A percentile compares a stretch with the other conserved stretches of the same genome.
phyloP scores from a whole-genome alignment of 371 early-diverging fungal genomes.

The Conidiobolus incongruus region DNA sequence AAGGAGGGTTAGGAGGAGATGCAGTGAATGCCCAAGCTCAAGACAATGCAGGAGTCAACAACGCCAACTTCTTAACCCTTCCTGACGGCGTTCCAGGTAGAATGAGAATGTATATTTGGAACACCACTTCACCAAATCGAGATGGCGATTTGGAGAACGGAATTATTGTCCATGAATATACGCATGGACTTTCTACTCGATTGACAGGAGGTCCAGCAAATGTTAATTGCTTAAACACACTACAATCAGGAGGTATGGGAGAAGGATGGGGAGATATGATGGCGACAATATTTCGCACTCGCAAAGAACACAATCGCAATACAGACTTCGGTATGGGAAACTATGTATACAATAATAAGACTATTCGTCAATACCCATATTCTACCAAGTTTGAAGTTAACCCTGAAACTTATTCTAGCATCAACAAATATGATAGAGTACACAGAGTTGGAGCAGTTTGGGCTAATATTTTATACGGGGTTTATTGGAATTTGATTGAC shows the following conservation, averaged over 20 bases:
- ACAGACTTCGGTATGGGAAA: too few relatives aligned
- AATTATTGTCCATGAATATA: slow-evolving; percentile 73
- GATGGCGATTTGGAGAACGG: slow-evolving; percentile 84
- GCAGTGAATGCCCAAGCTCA: slow-evolving; percentile 87
- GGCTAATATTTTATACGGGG: slow-evolving; percentile 79
- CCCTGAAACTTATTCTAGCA: slow-evolving; percentile 72
- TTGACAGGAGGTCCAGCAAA: slow-evolving; percentile 79
- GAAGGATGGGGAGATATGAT: too few relatives aligned
- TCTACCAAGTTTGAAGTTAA: slow-evolving; percentile 57
- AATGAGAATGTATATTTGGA: slow-evolving; percentile 82
- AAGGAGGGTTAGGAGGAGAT: slow-evolving; percentile 56
- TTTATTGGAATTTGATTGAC: too few relatives aligned
- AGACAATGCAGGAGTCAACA: slow-evolving; percentile 54
- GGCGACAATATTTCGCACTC: too few relatives aligned
- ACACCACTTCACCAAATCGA: slow-evolving; percentile 37
- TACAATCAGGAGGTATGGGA: too few relatives aligned
- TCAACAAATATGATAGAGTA: slow-evolving; percentile 52
- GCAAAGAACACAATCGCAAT: too few relatives aligned
- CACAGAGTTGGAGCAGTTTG: slow-evolving; percentile 88
- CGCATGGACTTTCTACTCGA: slow-evolving; percentile 70
- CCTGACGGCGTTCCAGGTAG: slow-evolving; percentile 73
- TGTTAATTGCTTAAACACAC: slow-evolving; percentile 63
- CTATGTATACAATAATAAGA: slow-evolving; percentile 55
- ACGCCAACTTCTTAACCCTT: slow-evolving; percentile 87
- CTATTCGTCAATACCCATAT: slow-evolving; percentile 77